These are phyloP conservation scores for Fonsecaea erecta DNA, from an alignment of 2,329 filamentous ascomycete species.

Conservation along the genomic window DNA sequence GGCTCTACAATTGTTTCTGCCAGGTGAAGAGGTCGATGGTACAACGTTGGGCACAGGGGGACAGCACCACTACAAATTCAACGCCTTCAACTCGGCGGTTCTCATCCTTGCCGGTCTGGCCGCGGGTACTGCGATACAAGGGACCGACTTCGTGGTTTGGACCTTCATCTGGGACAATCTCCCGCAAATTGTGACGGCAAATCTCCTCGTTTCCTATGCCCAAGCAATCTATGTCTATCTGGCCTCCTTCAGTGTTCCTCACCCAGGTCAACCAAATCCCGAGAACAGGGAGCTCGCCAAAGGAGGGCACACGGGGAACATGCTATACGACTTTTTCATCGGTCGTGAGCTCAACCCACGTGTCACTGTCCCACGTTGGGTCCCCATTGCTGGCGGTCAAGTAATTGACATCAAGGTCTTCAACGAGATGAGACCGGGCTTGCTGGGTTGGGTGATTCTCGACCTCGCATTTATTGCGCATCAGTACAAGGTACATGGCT, in stretches of 20 bases:
- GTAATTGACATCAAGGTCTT: conserved; percentile 89
- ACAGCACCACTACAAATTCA: conserved; percentile 80
- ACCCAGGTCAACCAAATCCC: conserved; percentile 64
- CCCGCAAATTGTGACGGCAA: conserved; percentile 80
- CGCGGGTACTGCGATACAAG: conserved; percentile 75
- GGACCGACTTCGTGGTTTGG: conserved; percentile 85
- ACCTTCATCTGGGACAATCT: conserved; percentile 92
- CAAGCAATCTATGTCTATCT: conserved; percentile 81
- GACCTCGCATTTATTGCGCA: conserved; percentile 83
- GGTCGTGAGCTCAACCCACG: conserved; percentile 94
- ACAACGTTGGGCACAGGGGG: conserved; percentile 72
- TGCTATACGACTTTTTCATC: conserved; percentile 95
- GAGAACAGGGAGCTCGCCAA: conserved; percentile 77
- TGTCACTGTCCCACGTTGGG: conserved; percentile 54
- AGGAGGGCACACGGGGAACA: conserved; percentile 80
- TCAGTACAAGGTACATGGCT: conserved; percentile 84
- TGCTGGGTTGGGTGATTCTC: conserved; percentile 86
- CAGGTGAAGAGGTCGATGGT: conserved; percentile 73
- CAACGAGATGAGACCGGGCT: conserved; percentile 86
- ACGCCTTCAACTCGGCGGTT: conserved; percentile 75
- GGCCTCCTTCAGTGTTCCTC: conserved; percentile 77
- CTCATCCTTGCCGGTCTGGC: conserved; percentile 72
- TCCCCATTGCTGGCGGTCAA: conserved; percentile 72
- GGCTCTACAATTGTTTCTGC: conserved; percentile 75
- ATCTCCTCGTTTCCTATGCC: conserved; percentile 74